Base-by-base conservation (phyloP, 306 rosid species). In the Hylodesmum podocarpum region DNA sequence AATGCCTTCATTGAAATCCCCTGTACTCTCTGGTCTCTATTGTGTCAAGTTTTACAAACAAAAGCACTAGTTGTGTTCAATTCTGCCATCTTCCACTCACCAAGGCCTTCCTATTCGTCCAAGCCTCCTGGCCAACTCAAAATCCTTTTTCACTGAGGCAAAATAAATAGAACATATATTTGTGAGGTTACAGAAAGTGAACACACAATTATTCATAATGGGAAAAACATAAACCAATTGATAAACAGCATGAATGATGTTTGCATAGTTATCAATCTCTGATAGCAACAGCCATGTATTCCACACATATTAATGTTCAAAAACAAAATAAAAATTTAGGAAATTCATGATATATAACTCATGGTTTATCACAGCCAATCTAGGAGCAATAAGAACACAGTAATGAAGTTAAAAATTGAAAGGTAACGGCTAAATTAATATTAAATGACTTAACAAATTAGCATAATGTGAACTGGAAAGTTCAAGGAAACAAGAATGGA, bases 91-190 rank as follows among this genome's bases (percentile, higher is more conserved):
- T 27, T 16, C 47, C 63, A 78, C 58, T 94, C 76, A 94, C 91
- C 97, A 91, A 50, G 87, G 89, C 80, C 92, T 86, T 50, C 92
- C 95, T 80, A 75, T 68, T 39, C 91, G 86, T 66, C 89, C 89
- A 59, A 95, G 81, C 70, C 96, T 86, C 39, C 98, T 93, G 2
- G 97, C 93, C 91, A 95, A 84, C 83, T 95, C 96, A 13, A 95
- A 29, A 87, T 95, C 99, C 84, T 88, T 92, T 86, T 72, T 92
- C 99, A 95, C 99, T 92, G 84, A 27, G 4, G 85, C 34, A 49
- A 62, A 70, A 21, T 64, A 83, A 77, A 80, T 27, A 37, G 50
- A 71, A 47, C 37, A 76, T 6, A 24, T 44, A 54, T 55, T 22
- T 12, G 14, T 49, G 10, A 75, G 77, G 18, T 50, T 50, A 40